Base-by-base conservation (phyloP, 2,329 filamentous ascomycete species). In the Trichoderma oligosporum region DNA sequence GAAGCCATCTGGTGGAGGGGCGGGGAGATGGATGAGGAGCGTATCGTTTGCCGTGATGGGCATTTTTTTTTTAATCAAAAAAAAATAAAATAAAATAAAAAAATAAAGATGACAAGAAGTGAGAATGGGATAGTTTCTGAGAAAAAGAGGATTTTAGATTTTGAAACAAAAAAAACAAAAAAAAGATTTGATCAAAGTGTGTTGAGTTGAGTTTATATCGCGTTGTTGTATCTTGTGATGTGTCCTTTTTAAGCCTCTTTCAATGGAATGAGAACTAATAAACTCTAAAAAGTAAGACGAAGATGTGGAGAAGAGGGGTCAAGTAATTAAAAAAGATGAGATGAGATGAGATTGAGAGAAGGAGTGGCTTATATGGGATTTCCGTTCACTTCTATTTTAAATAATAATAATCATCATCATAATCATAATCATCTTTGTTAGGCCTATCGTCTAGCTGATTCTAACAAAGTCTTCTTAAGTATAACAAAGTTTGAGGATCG, bases 11-110 rank as follows among this genome's bases (percentile, higher is more conserved):
- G 71, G 63, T 0, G 69, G 65, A 2, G 66, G 63, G 12, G 59
- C 53, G 3, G 72, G 71, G 7, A 74, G 39, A 56, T 73, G 68
- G 24, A 78, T 53, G 22, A 78, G 67, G 4, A 78, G 65, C 11
- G 74, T 68, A 57, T 78, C 76, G 33, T 68, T 65, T 59, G 56
- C 33, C 9, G 64, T 66, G 41, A 76, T 62, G 24, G 63, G 16
- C 62, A 64, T 65, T 12, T 55, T 27, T 25, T 9, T 33, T 3
- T 36, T 27, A 14, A 1, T 27, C 5, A 7, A 6, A 24, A 9
- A 12, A 4, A 29, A 7, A 24, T n/a, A 7, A n/a, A 20, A 7
- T 0, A 20, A 4, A 22, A 20, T 4, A 11, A 6, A n/a, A 3
- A 6, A 14, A n/a, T 14, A 7, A 24, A 12, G 22, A 14, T 16